A percentile compares a stretch with the other conserved stretches of the same genome.
phyloP scores from a whole-genome alignment of 768 basidiomycete genomes.

The Sistotremastrum suecicum region DNA sequence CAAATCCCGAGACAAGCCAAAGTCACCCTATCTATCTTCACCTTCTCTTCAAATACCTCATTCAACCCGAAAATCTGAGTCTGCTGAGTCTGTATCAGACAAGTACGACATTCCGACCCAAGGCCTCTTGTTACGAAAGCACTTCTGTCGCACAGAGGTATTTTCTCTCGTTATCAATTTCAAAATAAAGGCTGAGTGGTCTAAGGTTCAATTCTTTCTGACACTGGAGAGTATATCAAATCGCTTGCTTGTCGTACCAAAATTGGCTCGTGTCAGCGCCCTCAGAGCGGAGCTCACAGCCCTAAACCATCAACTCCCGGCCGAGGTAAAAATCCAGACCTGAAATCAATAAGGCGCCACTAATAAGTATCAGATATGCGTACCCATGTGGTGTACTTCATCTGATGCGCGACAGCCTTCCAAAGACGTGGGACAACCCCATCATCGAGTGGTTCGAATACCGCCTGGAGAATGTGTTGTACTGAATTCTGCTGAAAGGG shows the following conservation, averaged over 20 bases:
- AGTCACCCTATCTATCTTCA: slow-evolving; percentile 51
- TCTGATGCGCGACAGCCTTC: slow-evolving; percentile 38
- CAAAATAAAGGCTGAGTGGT: background rate
- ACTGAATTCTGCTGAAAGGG: slow-evolving; percentile 92
- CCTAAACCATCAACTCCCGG: slow-evolving; percentile 90
- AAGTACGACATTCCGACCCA: slow-evolving; percentile 58
- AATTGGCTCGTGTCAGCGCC: slow-evolving; percentile 91
- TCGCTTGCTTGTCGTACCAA: slow-evolving; percentile 79
- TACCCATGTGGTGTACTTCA: slow-evolving; percentile 78
- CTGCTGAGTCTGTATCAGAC: slow-evolving; percentile 44
- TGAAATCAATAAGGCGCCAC: background rate
- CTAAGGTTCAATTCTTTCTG: slow-evolving; percentile 75
- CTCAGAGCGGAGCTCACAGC: slow-evolving; percentile 89
- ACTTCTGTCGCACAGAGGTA: slow-evolving; percentile 83
- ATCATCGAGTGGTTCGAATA: slow-evolving; percentile 93
- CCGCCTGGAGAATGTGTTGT: slow-evolving; percentile 97
- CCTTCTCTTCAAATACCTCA: slow-evolving; percentile 39
- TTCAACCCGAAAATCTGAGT: slow-evolving; percentile 28
- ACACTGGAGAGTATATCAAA: slow-evolving; percentile 88
- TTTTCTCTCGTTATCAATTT: slow-evolving; percentile 14
- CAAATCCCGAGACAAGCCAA: slow-evolving; percentile 9
- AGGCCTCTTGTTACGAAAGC: slow-evolving; percentile 59
- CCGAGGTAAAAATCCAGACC: slow-evolving; percentile 48
- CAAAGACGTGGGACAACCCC: slow-evolving; percentile 38
- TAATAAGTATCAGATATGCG: slow-evolving; percentile 44